Evolutionary conservation across 1,284 basidiomycete genomes (phyloP).

Genomic region (Bothia castanella): DNA sequence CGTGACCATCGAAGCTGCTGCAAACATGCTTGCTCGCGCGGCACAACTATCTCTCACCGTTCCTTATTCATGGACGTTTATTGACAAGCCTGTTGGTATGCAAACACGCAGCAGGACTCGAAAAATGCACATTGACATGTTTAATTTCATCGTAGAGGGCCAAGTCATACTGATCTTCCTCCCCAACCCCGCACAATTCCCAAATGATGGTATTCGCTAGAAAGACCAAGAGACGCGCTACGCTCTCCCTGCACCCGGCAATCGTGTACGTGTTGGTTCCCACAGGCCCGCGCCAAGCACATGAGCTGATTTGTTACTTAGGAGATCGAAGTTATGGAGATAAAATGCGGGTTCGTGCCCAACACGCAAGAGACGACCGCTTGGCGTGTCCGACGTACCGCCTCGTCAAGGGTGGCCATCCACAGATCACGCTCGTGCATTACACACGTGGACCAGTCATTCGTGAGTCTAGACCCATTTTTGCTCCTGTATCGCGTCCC

Average conservation of each 20-base stretch:
- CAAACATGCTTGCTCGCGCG: slow-evolving; percentile 57
- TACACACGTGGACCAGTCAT: slow-evolving; percentile 60
- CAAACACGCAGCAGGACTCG: not conserved
- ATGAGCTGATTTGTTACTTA: slow-evolving; percentile 27
- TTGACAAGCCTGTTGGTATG: slow-evolving; percentile 69
- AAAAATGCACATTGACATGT: not conserved
- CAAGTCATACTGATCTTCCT: slow-evolving; percentile 60
- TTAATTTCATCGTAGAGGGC: slow-evolving; percentile 47
- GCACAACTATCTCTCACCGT: slow-evolving; percentile 48
- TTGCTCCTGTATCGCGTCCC: slow-evolving; percentile 5
- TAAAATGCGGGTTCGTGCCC: slow-evolving; percentile 73
- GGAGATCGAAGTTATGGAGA: slow-evolving; percentile 72
- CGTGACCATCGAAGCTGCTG: slow-evolving; percentile 55
- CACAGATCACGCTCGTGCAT: slow-evolving; percentile 65
- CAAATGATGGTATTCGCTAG: slow-evolving; percentile 68
- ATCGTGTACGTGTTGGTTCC: slow-evolving; percentile 43
- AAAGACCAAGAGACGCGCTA: slow-evolving; percentile 64
- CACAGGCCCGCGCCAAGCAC: no score
- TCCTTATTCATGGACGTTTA: slow-evolving; percentile 66
- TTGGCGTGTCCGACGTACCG: slow-evolving; percentile 66
- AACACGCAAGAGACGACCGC: slow-evolving; percentile 54
- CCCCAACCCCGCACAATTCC: slow-evolving; percentile 51
- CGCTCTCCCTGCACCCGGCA: slow-evolving; percentile 43
- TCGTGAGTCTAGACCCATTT: slow-evolving; percentile 43
- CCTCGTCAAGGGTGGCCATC: slow-evolving; percentile 64